Base-by-base conservation (phyloP, 352 stramenopile genomes). In the Globisporangium rhizosaccharum region DNA sequence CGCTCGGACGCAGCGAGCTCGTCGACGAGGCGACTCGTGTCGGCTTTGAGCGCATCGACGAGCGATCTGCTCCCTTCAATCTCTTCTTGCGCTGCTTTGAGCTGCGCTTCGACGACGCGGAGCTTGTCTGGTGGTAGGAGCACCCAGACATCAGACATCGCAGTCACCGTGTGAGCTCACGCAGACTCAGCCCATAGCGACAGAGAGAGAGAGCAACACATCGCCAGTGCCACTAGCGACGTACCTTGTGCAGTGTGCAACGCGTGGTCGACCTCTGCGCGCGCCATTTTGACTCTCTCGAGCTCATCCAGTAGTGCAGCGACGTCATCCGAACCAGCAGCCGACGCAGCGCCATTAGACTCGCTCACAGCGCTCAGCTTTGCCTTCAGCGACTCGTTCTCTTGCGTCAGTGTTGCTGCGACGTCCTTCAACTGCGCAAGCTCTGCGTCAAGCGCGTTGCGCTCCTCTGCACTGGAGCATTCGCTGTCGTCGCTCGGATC, bases 271-370 rank as follows among this genome's bases (percentile, higher is more conserved):
- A 68, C 54, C 45, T 88, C 79, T 0, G 76, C 78, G 26, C 59
- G 75, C 49, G 74, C 67, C 18, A 88, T 49, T 47, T 88, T 90
- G 26, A 87, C 75, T 26, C 66, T 70, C 33, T 92, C 78, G 6
- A 92, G 63, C 48, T 92, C 74, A 51, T 79, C 67, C 56, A 87
- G 66, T 17, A 88, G 63, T 0, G 68, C 44, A 9, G 60, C 57
- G 25, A 85, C 14, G 39, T 67, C 61, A 44, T 53, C 45, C 53
- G 36, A n/a, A 23, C 44, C 28, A 2, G 0, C 53, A n/a, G 53
- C 3, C 25, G 28, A 8, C 14, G 41, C 20, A 25, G 10, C 8
- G 20, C 10, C 37, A 20, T 14, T 26, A 9, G 42, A 15, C 39
- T 44, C 7, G 23, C 14, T 25, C 8, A 17, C 14, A 17, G 26